Evolutionary conservation across 2,329 filamentous ascomycete genomes (phyloP), one percentile per base, ranked within the genome.

Genomic region (Calonectria henricotiae): DNA sequence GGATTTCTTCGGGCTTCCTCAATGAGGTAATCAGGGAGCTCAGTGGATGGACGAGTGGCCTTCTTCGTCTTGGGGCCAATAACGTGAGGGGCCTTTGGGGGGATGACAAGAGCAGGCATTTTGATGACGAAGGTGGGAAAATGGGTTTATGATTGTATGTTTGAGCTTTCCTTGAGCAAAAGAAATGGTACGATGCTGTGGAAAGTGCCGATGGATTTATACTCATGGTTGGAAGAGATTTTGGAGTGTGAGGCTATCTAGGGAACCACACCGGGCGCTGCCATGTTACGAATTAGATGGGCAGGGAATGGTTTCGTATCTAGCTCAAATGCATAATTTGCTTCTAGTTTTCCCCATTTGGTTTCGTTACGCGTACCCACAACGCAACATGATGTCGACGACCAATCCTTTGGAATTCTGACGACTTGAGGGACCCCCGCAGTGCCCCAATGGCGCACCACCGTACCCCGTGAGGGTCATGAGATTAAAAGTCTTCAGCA

Each of bases 21-120:
- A 25, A 55, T 55, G 0, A 55, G 51, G 13, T 37, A 55, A 37
- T 55, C 51, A 8, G 51, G 51, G 5, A 55, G 32, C 6, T 37
- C 1, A 11, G 51, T 55, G 6, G 51, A 55, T 55, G 51, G 51
- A 2, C 51, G 51, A 37, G 51, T 55, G 5, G 51, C 51, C 17
- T 23, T 55, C 35, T 55, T 55, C n/a, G 51, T 55, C n/a, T 55
- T 55, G 32, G 51, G 51, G 13, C 51, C 51, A 35, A 55, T 9
- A 13, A 55, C 51, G n/a, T 39, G 30, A 39, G 51, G 51, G 32
- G 51, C 51, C n/a, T 55, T 55, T 23, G 51, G 51, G 12, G 51
- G n/a, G 11, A 55, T 23, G 5, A 55, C 8, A 37, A 55, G 51
- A 23, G 51, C 51, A 55, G 51, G 51, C 51, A 55, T 55, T 37